Evolutionary conservation across 2,329 filamentous ascomycete genomes (phyloP), one percentile per base, ranked within the genome.

Genomic region (Claviceps fusiformis): DNA sequence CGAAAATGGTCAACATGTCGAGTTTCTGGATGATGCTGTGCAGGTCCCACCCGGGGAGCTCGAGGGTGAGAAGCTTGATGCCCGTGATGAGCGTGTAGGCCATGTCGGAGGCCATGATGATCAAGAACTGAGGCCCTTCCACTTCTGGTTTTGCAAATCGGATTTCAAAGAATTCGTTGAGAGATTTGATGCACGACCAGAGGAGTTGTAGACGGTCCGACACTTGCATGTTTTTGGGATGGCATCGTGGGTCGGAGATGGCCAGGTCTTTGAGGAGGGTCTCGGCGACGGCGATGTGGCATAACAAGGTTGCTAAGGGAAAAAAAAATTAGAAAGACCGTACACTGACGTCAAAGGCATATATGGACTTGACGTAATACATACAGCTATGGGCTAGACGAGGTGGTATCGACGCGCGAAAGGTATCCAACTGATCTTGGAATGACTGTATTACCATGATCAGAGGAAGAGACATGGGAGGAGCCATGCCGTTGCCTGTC

Each of bases 221-320:
- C 9, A 65, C 58, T 5, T 69, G 54, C 53, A 75, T 63, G 46
- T 63, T 63, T 3, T 63, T 59, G 9, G 65, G 56, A 10, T 59
- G 60, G 47, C 65, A 65, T 57, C 66, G 63, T 29, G 64, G 59
- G 3, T 75, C 73, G 4, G 71, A 70, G 33, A 78, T 64, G 56
- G 68, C 71, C 43, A 74, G 64, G 58, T 77, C 76, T 58, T 73
- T 75, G 19, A 78, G 64, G 4, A 79, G 69, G 9, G 75, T 66
- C 58, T 77, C 70, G 27, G 73, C 73, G 13, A 77, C 67, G 57
- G 69, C 63, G 9, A 75, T 47, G 58, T 78, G 75, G 11, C 69
- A 68, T 31, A 65, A 64, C 7, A 79, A 61, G 0, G 68, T 63
- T 2, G 66, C 74, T 75, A n/a, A 24, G 35, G 46, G 11, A 5